Evolutionary conservation across 352 stramenopile genomes (phyloP).

Genomic region (Phytopythium cucurbitacearum): DNA sequence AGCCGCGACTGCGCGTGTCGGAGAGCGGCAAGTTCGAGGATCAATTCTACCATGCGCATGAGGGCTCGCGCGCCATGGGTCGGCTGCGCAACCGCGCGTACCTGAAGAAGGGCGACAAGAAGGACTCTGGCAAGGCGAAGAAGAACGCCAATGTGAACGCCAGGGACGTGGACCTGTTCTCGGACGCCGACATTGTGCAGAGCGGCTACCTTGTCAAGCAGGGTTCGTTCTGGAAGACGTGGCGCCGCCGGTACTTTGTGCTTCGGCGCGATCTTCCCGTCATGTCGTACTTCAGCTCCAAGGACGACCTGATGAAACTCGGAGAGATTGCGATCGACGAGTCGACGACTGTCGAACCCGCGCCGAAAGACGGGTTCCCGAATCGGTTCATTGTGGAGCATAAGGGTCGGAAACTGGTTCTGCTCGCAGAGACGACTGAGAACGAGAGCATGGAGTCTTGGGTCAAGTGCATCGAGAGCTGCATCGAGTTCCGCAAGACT

Average conservation of each 20-base stretch:
- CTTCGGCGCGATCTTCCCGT: slow-evolving; percentile 67
- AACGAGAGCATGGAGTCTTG: slow-evolving; percentile 53
- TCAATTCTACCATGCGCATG: slow-evolving; percentile 83
- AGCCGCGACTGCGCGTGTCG: slow-evolving; percentile 75
- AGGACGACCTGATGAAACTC: slow-evolving; percentile 72
- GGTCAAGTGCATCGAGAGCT: slow-evolving; percentile 56
- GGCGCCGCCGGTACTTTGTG: slow-evolving; percentile 81
- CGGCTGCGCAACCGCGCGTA: slow-evolving; percentile 75
- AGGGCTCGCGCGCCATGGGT: slow-evolving; percentile 74
- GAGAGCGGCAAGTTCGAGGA: slow-evolving; percentile 82
- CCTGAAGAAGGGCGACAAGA: slow-evolving; percentile 40
- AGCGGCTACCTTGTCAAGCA: slow-evolving; percentile 81
- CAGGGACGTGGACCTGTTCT: slow-evolving; percentile 84
- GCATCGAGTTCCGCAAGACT: slow-evolving; percentile 19
- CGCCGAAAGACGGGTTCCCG: slow-evolving; percentile 52
- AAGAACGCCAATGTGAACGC: slow-evolving; percentile 69
- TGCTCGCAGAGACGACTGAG: slow-evolving; percentile 37
- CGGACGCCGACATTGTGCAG: slow-evolving; percentile 77
- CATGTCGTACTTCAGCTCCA: slow-evolving; percentile 78
- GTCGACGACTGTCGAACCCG: slow-evolving; percentile 42
- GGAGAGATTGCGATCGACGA: slow-evolving; percentile 74
- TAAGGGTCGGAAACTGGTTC: slow-evolving; percentile 54
- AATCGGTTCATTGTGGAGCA: slow-evolving; percentile 71
- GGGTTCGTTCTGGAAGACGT: slow-evolving; percentile 87
- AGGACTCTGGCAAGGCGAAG: slow-evolving; percentile 24